Base-by-base conservation (phyloP, 2,329 filamentous ascomycete genomes). In the Teratosphaeria nubilosa region DNA sequence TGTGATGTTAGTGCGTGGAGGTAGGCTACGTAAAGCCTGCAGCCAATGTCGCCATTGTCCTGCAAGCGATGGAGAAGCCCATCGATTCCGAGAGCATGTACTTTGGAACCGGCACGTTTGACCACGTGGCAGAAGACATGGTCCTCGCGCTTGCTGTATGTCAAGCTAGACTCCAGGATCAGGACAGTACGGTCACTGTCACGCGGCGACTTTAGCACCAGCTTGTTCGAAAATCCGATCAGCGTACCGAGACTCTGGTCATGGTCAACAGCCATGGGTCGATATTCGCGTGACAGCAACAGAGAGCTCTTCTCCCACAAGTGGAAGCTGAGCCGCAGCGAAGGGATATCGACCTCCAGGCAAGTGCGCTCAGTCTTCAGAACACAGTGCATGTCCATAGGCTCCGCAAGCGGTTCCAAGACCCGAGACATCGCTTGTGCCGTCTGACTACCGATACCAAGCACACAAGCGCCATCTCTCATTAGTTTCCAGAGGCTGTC, bases 1-100 rank as follows among this genome's bases (percentile, higher is more conserved):
- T 79, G 82, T 0, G 84, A 85, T 0, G 85, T 88, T 4, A 78
- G 69, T 0, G 84, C 85, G 64, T 88, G 85, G 0, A 84, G 67
- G 3, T 78, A 68, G 0, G 83, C 83, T 63, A 66, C 14, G 45
- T 60, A 64, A 0, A 69, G 56, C 53, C 64, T 63, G 59, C 60
- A 58, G 48, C 60, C 0, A 83, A 69, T 0, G 84, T 69, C 61
- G 0, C 67, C 66, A 0, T 81, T 81, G 52, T 87, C 84, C 0
- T 80, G 72, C 0, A 84, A 75, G 41, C 83, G 86, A 2, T 80
- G 76, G 0, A 88, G 68, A 0, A 81, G 76, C 0, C 80, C 78
- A 1, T 88, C 73, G 0, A 80, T 65, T 1, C 75, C 65, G 53
- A 87, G 78, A 51, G 87, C 77, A 0, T 70, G 71, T 54, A 80